Conservation (phyloP, 805 yeast species). For the Scheffersomyces stipitis region DNA sequence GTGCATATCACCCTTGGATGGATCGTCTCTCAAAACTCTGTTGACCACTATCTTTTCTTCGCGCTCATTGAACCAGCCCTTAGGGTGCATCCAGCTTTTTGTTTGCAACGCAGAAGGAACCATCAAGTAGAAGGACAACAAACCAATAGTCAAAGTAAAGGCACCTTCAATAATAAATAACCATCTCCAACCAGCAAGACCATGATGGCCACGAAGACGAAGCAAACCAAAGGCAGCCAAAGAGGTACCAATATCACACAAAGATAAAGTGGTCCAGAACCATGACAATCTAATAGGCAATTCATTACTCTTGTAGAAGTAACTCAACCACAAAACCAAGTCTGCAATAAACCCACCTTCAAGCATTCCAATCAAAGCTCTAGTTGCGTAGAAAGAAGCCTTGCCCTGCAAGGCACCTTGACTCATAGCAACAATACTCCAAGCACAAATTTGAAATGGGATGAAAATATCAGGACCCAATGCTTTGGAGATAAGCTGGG, state of each 20-base stretch:
- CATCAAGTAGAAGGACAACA: conserved; percentile 7
- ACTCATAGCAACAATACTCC: conserved; percentile 18
- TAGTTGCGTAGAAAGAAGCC: conserved; percentile 13
- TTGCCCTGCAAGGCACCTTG: conserved; percentile 14
- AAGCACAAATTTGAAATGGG: conserved; percentile 15
- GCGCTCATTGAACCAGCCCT: conserved; percentile 23
- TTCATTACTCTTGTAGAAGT: conserved; percentile 2
- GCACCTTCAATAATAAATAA: conserved; percentile 14
- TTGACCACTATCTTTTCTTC: conserved; percentile 29
- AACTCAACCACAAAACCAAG: conserved; percentile 2
- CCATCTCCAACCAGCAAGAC: conserved; percentile 22
- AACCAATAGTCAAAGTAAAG: conserved; percentile 9
- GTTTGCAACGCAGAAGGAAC: conserved; percentile 9
- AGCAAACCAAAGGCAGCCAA: conserved; percentile 21
- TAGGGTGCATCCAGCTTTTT: conserved; percentile 1
- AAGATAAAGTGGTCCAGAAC: conserved; percentile 28
- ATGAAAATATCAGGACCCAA: conserved; percentile 18
- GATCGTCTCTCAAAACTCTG: conserved; percentile 27
- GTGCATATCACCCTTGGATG: conserved; percentile 29
- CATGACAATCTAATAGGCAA: conserved; percentile 14
- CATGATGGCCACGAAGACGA: conserved; percentile 3
- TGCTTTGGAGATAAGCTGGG: conserved; percentile 10
- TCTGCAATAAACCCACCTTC: conserved; percentile 16
- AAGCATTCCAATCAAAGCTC: conserved; percentile 15
- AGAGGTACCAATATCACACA: conserved; percentile 21